Evolutionary conservation across 2,329 filamentous ascomycete genomes (phyloP).

Genomic region (Coniochaeta sp.): DNA sequence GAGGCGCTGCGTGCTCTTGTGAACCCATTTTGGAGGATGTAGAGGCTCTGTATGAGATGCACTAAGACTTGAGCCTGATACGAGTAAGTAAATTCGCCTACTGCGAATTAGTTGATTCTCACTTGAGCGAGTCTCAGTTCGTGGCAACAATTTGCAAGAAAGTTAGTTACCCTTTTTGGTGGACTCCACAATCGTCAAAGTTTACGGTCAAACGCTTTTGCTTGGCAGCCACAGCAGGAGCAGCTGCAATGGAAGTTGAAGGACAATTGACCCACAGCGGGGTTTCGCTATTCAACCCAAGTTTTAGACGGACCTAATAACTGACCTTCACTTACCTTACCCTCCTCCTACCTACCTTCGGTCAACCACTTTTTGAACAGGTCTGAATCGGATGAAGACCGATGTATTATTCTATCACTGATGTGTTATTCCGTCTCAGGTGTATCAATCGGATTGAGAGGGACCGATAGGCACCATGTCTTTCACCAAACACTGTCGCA

Average conservation of each 20-base stretch:
- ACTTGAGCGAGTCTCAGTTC: not conserved
- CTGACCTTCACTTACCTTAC: no score
- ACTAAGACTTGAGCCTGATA: not conserved
- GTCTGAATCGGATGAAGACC: no score
- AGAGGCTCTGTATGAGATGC: not conserved
- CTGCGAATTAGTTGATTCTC: not conserved
- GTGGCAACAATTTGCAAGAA: not conserved
- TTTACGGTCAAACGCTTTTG: not conserved
- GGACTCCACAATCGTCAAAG: not conserved
- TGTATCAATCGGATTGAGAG: no score
- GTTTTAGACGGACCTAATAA: no score
- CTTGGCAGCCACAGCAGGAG: no score
- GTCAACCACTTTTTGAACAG: no score
- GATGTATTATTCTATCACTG: no score
- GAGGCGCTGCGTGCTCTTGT: constrained; percentile 10
- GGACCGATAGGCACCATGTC: no score
- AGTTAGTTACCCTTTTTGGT: not conserved
- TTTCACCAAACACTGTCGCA: no score
- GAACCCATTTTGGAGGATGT: constrained; percentile 9
- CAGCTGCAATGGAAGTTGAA: not conserved
- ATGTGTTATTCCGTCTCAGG: no score
- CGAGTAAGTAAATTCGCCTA: not conserved
- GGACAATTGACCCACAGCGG: constrained; percentile 1
- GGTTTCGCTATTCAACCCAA: not conserved
- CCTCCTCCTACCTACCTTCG: no score